Evolutionary conservation across 371 early-diverging fungal species (phyloP), one percentile per base, ranked within the genome.

Genomic region (Mucor irregularis): DNA sequence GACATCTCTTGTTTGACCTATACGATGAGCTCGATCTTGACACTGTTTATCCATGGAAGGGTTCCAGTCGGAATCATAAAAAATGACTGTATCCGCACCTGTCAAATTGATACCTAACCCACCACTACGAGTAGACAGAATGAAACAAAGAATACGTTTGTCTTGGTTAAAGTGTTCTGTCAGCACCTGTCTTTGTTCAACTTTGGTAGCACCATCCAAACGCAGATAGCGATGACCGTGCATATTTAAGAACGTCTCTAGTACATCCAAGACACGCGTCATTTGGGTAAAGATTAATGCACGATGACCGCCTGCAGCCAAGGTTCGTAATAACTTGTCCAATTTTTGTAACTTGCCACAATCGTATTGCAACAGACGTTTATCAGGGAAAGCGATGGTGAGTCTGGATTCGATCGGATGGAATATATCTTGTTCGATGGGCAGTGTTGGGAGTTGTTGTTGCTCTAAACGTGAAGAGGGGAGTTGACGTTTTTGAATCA

Each of bases 241-340:
- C 56, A 90, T 88, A 42, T 89, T 87, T 55, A 97, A 73, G 81
- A 94, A 99, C 58, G 95, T 94, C 66, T 95, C 97, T 57, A 99
- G 80, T 26, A 99, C 90, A 67, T 97, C 94, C 78, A 99, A 81
- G 34, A 98, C 90, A 34, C 88, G 83, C 7, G 99, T 98, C 99
- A 99, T 99, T 73, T 99, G 99, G 49, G 97, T 97, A 62, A 98
- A 98, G 49, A 98, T 88, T 56, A 98, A 71, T 0, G 91, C 94
- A 31, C 95, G 88, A 62, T 94, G 95, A 3, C 93, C 83, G 42
- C 83, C 84, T 3, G 77, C 79, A 33, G 89, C 86, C 37, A 97
- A 69, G n/a, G 83, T 74, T 5, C 82, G 78, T 33, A 98, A 66
- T 21, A 97, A 69, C 53, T 69, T 82, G 62, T 90, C 96, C 28